These are phyloP conservation scores for Spirogloea muscicola DNA, from an alignment of 139 green algal genomes.

Conservation along the genomic window DNA sequence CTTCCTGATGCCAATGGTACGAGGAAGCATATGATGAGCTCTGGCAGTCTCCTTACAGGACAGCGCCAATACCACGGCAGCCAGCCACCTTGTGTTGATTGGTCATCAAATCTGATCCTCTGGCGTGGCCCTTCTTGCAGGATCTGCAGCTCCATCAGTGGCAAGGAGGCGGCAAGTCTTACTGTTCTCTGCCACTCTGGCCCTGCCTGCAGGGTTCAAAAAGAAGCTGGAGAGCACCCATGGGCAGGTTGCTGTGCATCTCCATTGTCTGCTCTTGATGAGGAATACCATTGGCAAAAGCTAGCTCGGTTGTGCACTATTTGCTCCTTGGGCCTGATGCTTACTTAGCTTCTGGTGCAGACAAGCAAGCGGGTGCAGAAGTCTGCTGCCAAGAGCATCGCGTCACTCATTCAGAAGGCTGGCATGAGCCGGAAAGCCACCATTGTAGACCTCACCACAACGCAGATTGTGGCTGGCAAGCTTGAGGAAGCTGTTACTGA, in stretches of 20 bases:
- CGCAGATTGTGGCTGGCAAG: constrained; percentile 56
- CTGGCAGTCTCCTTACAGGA: too few species aligned
- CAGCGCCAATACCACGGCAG: too few species aligned
- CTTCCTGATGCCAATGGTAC: constrained; percentile 31
- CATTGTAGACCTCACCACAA: constrained; percentile 76
- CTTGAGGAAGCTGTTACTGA: constrained; percentile 62
- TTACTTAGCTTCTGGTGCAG: too few species aligned
- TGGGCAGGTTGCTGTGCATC: background rate
- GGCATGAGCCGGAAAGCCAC: constrained; percentile 35
- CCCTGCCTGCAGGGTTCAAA: constrained; percentile 66
- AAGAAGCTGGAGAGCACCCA: constrained; percentile 38
- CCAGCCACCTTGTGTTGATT: too few species aligned
- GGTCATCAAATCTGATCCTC: too few species aligned
- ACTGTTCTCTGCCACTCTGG: constrained; percentile 94
- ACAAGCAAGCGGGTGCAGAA: background rate
- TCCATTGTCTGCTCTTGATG: too few species aligned
- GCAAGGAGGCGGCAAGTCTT: constrained; percentile 72
- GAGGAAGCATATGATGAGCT: constrained; percentile 15
- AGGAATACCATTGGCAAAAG: too few species aligned
- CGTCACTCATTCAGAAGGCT: constrained; percentile 25
- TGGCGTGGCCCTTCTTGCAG: too few species aligned
- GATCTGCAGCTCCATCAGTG: background rate
- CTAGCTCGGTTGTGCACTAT: too few species aligned
- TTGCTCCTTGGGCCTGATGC: too few species aligned
- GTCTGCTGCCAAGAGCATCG: constrained; percentile 12